Base-by-base conservation (phyloP, 306 rosid species). In the Pueraria montana region DNA sequence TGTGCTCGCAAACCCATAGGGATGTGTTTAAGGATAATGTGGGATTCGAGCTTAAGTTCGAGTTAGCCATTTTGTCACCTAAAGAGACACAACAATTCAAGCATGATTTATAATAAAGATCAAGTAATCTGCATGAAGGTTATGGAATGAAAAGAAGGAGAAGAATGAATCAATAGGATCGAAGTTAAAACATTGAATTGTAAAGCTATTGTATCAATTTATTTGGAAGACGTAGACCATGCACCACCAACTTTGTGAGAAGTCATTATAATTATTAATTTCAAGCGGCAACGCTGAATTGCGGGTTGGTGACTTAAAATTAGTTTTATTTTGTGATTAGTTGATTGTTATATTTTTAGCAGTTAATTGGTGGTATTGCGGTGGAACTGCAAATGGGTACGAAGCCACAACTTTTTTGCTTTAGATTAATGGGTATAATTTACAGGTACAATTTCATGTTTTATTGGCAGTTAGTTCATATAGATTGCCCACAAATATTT, bases 211-310 rank as follows among this genome's bases (percentile, higher is more conserved):
- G 43, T 18, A 43, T 21, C 52, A 13, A 30, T 79, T 52, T 64
- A 66, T 79, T 80, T 80, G 42, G 68, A 52, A 30, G 78, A 69
- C 7, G 12, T 6, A 83, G 56, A 46, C 32, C 65, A 18, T 48
- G 78, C 27, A 65, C 69, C 38, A 53, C 62, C 76, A 74, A 77
- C 66, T 73, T 55, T 43, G 52, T 50, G 42, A 26, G 42, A 74
- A 77, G 56, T 59, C 48, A 55, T 58, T 20, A 2, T 38, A 17
- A 55, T 78, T 52, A 32, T 82, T 49, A 13, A 50, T 32, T 84
- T 80, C 82, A 38, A 74, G 30, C 2, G 85, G 80, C 52, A 58
- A 80, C 0, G 82, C 79, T 85, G 61, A 80, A 85, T 81, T 76
- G 63, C 56, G 65, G 82, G 79, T 76, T 68, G 17, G 8, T 18